Base-by-base conservation (phyloP, 1,284 basidiomycete species). In the Trichosporon sp. region DNA sequence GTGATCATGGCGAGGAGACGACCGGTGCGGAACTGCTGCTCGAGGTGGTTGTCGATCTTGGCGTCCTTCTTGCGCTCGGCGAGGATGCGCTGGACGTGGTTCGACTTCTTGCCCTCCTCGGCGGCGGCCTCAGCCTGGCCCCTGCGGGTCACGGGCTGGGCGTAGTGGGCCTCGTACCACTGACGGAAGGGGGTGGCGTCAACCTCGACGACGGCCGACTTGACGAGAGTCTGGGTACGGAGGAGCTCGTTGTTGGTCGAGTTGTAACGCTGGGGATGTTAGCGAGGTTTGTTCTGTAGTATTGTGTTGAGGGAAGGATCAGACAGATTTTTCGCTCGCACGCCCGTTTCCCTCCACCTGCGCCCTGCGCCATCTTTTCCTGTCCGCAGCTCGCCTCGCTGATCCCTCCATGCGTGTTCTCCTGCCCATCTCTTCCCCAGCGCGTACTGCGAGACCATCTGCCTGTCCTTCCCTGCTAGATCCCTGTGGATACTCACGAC, bases 171-270 rank as follows among this genome's bases (percentile, higher is more conserved):
- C 84, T 97, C 94, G 81, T 96, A 97, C 93, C 93, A 97, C 83
- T 95, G 93, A 73, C 93, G 88, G 91, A 96, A 97, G 71, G 94
- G 95, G 57, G 93, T 88, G 70, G 94, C 94, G 84, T 97, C 94
- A 77, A 97, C 81, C 82, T 96, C 93, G 82, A 97, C 91, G 82
- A 97, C 90, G 72, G 90, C 90, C 70, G 88, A 85, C 86, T 95
- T 96, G 79, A 97, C 94, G 66, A 97, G 88, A 67, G 94, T 97
- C 85, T 97, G 96, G 74, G 94, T 97, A 79, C 94, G 91, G 79
- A 97, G 94, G 78, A 97, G 87, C 84, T 97, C 94, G 84, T 97
- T 97, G 88, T 97, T 97, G 70, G 94, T 94, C 58, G 95, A 87
- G 82, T 97, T 97, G 87, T 97, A 97, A 60, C 92, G 90, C 92